These are phyloP conservation scores for Chaetomium cochliodes DNA, from an alignment of 495 filamentous ascomycete genomes.

Conservation along the genomic window DNA sequence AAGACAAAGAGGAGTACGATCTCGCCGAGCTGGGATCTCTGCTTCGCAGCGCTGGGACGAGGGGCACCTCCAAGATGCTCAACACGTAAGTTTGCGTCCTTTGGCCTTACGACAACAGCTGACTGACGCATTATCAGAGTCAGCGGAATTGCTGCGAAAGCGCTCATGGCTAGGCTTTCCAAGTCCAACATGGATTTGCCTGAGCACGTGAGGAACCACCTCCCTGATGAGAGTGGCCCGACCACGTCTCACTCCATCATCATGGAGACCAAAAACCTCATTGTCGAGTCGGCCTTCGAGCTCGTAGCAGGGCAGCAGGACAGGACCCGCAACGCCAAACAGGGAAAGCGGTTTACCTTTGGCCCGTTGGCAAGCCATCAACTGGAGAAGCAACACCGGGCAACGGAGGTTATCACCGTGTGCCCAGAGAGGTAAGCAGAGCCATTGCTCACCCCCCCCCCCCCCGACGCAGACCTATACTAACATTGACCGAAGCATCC, in stretches of 20 bases:
- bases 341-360: slow-evolving; percentile 2
- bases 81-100: slow-evolving; percentile 32
- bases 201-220: background rate
- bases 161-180: background rate
- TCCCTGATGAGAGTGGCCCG: background rate
- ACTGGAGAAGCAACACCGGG: slow-evolving; percentile 19
- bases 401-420: slow-evolving; percentile 36
- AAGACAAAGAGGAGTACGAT: slow-evolving; percentile 37
- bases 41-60: slow-evolving; percentile 34
- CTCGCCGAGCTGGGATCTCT: slow-evolving; percentile 54
- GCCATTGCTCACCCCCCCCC: background rate
- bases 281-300: slow-evolving; percentile 18
- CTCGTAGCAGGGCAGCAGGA: background rate
- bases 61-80: slow-evolving; percentile 38
- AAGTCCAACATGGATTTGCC: background rate
- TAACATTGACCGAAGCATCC: slow-evolving; percentile 19
- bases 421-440: slow-evolving; percentile 44
- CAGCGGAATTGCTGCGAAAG: background rate
- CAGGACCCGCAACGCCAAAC: background rate
- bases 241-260: slow-evolving; percentile 14
- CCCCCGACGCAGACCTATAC: background rate
- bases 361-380: slow-evolving; percentile 17
- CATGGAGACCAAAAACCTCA: slow-evolving; percentile 27
- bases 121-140: slow-evolving; percentile 9
- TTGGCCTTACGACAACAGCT: too few species aligned